Base-by-base conservation (phyloP, 306 rosid genomes). In the Lagenaria siceraria region DNA sequence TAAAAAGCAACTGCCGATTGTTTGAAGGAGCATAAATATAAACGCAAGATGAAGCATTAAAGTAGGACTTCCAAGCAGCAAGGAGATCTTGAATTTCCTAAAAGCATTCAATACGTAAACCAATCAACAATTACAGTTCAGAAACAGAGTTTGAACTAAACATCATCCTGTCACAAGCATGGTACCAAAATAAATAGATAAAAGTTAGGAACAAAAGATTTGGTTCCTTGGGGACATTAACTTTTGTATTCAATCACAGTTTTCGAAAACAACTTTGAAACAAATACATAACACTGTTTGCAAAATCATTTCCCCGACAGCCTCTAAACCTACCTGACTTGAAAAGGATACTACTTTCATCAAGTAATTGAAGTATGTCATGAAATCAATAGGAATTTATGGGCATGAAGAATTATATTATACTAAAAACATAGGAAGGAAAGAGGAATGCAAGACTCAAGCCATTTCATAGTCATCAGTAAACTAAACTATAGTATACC, bases 61-160 rank as follows among this genome's bases (percentile, higher is more conserved):
- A 88, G 83, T 89, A 90, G 78, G 90, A 86, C 89, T 82, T 89
- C 98, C 98, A 95, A 75, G 90, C 80, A 78, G 84, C 81, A 74
- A 95, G 89, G 78, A 95, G 88, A 78, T 95, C 98, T 43, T 95
- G 98, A 84, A 95, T 87, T 79, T 95, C 98, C 98, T 95, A 81
- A 64, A 84, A 85, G 69, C 77, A 56, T 77, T 77, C 24, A 60
- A 63, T 38, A 46, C 29, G 66, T 38, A 63, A 76, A 74, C 83
- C 75, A 83, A 75, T 80, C 66, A 78, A 73, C 72, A 62, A 79
- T 78, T 69, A 51, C 18, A 56, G 78, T 42, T 70, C 18, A 27
- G 58, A 13, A 42, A 25, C 19, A n/a, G 15, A 6, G 53, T 74
- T 74, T 51, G 36, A 52, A n/a, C 49, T 29, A 35, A 54, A 31